phyloP scores from a whole-genome alignment of 1,284 basidiomycete genomes.

The Ustilago vetiveriae region DNA sequence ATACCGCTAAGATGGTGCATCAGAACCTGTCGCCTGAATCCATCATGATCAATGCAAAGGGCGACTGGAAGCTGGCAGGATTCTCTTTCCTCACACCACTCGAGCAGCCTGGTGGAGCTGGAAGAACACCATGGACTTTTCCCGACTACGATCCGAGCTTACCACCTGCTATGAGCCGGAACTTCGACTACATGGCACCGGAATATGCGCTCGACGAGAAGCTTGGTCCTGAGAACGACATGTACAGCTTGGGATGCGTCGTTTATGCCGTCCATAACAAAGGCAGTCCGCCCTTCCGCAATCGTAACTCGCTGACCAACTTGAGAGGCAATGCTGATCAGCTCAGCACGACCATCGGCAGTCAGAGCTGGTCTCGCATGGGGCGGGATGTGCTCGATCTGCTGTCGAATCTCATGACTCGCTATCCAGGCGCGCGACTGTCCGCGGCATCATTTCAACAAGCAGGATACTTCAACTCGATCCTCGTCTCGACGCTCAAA shows the following conservation, averaged over 20 bases:
- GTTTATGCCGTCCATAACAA: slow-evolving; percentile 82
- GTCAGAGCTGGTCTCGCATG: slow-evolving; percentile 49
- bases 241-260: slow-evolving; percentile 91
- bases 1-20: slow-evolving; percentile 89
- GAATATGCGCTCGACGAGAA: slow-evolving; percentile 93
- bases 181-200: slow-evolving; percentile 93
- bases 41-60: slow-evolving; percentile 71
- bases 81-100: slow-evolving; percentile 84
- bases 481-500: slow-evolving; percentile 95
- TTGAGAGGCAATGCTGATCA: slow-evolving; percentile 80
- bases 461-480: slow-evolving; percentile 87
- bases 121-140: slow-evolving; percentile 83
- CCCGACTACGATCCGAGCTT: slow-evolving; percentile 85
- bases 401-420: slow-evolving; percentile 70
- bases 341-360: slow-evolving; percentile 37
- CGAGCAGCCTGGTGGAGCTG: slow-evolving; percentile 74
- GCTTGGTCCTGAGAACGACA: slow-evolving; percentile 82
- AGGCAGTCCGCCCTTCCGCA: slow-evolving; percentile 86
- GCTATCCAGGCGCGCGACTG: slow-evolving; percentile 78
- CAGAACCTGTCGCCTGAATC: slow-evolving; percentile 81
- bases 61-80: slow-evolving; percentile 97
- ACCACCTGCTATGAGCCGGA: slow-evolving; percentile 84
- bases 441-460: slow-evolving; percentile 81
- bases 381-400: slow-evolving; percentile 57
- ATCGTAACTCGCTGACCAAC: slow-evolving; percentile 81